These are phyloP conservation scores for Acer negundo DNA, from an alignment of 345 rosid genomes.

Conservation along the genomic window DNA sequence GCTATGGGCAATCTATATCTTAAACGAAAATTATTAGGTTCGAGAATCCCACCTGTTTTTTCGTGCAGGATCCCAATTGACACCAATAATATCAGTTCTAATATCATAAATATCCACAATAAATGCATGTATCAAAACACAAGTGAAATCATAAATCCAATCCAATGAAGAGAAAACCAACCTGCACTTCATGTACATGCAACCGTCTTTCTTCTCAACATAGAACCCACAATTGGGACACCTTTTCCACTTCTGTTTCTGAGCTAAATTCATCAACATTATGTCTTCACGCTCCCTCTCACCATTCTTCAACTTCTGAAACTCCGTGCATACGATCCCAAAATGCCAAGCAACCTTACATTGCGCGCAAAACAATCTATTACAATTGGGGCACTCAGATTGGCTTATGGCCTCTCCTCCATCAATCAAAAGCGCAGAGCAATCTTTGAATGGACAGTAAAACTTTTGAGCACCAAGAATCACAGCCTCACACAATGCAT, in stretches of 20 bases:
- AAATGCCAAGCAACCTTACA: constrained; percentile 59
- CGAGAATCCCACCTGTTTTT: too few relatives aligned
- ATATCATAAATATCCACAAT: not conserved
- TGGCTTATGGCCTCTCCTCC: constrained; percentile 23
- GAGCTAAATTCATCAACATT: constrained; percentile 41
- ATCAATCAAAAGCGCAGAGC: constrained; percentile 44
- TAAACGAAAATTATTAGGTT: too few relatives aligned
- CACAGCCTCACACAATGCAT: constrained; percentile 47
- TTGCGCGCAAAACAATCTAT: constrained; percentile 44
- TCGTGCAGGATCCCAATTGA: too few relatives aligned
- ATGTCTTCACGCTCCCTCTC: constrained; percentile 48
- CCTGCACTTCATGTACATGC: constrained; percentile 48
- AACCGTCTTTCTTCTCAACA: constrained; percentile 49
- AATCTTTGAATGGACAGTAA: constrained; percentile 43
- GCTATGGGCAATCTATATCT: too few relatives aligned
- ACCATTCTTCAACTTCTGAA: constrained; percentile 37
- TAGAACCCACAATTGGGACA: constrained; percentile 45
- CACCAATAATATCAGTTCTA: not conserved
- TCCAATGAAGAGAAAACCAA: constrained; percentile 5
- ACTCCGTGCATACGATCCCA: constrained; percentile 35
- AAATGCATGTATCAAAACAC: not conserved
- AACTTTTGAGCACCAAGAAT: constrained; percentile 37
- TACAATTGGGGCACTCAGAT: constrained; percentile 46
- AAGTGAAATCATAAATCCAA: not conserved
- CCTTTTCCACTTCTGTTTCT: constrained; percentile 40